Evolutionary conservation across 805 yeast genomes (phyloP).

Genomic region (Candida silvicultrix): DNA sequence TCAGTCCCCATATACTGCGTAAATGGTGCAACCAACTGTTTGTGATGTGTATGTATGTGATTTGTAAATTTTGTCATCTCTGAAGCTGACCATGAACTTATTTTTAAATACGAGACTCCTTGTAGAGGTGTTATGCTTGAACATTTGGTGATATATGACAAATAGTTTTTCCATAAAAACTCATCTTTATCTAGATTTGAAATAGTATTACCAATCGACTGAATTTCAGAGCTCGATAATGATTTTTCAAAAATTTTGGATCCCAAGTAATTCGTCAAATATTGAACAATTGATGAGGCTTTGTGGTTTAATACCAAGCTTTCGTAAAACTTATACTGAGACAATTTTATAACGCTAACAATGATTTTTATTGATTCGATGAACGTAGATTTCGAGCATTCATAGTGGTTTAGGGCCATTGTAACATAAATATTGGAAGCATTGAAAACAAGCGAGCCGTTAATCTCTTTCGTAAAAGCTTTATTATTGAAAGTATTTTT

Average conservation of each 20-base stretch:
- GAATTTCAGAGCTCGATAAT: slow-evolving; percentile 2
- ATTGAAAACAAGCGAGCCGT: neutral
- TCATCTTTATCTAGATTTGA: slow-evolving; percentile 5
- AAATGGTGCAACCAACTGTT: neutral
- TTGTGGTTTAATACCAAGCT: slow-evolving; percentile 3
- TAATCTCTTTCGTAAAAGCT: slow-evolving; percentile 1
- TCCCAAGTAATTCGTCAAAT: slow-evolving; percentile 18
- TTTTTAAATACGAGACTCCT: neutral
- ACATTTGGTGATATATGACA: slow-evolving; percentile 4
- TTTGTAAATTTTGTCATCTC: neutral
- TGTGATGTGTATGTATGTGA: neutral
- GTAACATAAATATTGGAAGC: slow-evolving; percentile 8
- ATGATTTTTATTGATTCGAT: slow-evolving; percentile 13
- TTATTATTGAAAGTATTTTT: slow-evolving; percentile 14
- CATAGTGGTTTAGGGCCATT: slow-evolving; percentile 2
- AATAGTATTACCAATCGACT: slow-evolving; percentile 8
- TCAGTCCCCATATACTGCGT: neutral
- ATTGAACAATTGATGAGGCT: slow-evolving; percentile 3
- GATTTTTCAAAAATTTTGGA: slow-evolving; percentile 13
- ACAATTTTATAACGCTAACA: slow-evolving; percentile 9
- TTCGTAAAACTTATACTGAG: slow-evolving; percentile 12
- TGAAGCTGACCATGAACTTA: neutral
- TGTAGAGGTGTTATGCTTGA: neutral
- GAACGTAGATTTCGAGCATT: neutral
- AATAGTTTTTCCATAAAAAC: slow-evolving; percentile 7